Evolutionary conservation across 768 basidiomycete genomes (phyloP).

Genomic region (Boletus reticulatus): DNA sequence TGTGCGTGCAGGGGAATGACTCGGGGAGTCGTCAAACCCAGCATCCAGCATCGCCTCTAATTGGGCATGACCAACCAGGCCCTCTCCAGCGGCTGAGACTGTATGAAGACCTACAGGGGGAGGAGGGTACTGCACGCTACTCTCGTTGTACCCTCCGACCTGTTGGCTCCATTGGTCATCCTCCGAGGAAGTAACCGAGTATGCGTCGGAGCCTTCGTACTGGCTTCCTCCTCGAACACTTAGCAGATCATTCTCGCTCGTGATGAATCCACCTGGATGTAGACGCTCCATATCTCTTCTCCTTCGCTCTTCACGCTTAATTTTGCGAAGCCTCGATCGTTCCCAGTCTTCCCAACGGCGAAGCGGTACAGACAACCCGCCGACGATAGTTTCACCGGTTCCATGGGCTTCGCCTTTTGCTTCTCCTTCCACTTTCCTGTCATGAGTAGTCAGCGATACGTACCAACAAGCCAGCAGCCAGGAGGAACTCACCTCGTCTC

Average conservation of each 20-base stretch:
- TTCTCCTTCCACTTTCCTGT: slow-evolving; percentile 94
- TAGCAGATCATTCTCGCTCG: slow-evolving; percentile 62
- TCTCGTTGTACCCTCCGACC: slow-evolving; percentile 94
- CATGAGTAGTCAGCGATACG: slow-evolving; percentile 9
- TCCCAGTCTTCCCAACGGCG: slow-evolving; percentile 99
- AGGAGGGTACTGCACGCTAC: slow-evolving; percentile 72
- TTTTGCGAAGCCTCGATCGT: slow-evolving; percentile 86
- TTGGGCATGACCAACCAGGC: slow-evolving; percentile 65
- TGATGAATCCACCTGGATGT: slow-evolving; percentile 65
- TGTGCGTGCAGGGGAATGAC: slow-evolving; percentile 44
- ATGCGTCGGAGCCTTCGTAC: slow-evolving; percentile 77
- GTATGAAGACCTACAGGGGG: slow-evolving; percentile 74
- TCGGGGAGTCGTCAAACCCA: slow-evolving; percentile 73
- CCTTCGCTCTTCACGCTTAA: slow-evolving; percentile 82
- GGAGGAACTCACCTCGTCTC: slow-evolving; percentile 76
- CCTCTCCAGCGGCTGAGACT: slow-evolving; percentile 28
- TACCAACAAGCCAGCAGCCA: not conserved
- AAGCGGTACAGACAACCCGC: slow-evolving; percentile 72
- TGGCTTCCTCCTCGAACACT: slow-evolving; percentile 58
- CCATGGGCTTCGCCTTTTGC: slow-evolving; percentile 76
- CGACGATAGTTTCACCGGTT: slow-evolving; percentile 50
- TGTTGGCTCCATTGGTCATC: slow-evolving; percentile 96
- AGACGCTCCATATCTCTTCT: slow-evolving; percentile 77
- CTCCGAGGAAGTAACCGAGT: slow-evolving; percentile 82
- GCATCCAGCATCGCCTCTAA: slow-evolving; percentile 90